Percentiles rank a stretch among this genome's conserved stretches.
These are phyloP conservation scores for Scheffersomyces parashehatae DNA, from an alignment of 1,139 yeast genomes.

Conservation along the genomic window DNA sequence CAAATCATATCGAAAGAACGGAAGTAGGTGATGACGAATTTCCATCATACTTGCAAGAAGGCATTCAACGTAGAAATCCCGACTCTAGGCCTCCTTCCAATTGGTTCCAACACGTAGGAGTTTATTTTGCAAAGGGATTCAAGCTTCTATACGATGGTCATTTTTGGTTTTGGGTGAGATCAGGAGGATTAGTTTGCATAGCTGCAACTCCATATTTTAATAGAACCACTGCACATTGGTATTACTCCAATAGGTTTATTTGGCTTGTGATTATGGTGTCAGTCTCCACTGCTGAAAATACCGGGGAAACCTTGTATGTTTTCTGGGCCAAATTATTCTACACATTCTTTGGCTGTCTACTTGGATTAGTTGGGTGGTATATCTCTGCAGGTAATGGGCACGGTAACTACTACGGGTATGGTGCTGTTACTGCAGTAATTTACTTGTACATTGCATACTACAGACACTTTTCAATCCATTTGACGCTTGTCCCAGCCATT, in stretches of 20 bases:
- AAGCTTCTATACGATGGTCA: constrained; percentile 18
- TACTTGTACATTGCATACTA: constrained; percentile 26
- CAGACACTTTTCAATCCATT: constrained; percentile 36
- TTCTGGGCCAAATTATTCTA: constrained; percentile 27
- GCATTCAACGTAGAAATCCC: constrained; percentile 25
- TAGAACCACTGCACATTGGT: constrained; percentile 34
- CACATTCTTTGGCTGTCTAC: constrained; percentile 32
- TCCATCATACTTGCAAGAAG: constrained; percentile 12
- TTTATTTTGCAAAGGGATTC: constrained; percentile 16
- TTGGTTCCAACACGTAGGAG: constrained; percentile 22
- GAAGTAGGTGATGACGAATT: constrained; percentile 8
- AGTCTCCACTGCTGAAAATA: constrained; percentile 32
- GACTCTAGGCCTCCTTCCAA: constrained; percentile 31
- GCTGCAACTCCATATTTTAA: constrained; percentile 32
- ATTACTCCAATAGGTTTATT: constrained; percentile 26
- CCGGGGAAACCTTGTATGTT: constrained; percentile 36
- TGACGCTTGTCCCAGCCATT: constrained; percentile 29
- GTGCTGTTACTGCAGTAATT: constrained; percentile 30
- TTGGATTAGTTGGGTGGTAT: constrained; percentile 40
- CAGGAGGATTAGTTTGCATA: constrained; percentile 24
- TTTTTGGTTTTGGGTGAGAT: constrained; percentile 35
- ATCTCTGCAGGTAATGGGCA: constrained; percentile 28
- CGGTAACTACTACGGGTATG: constrained; percentile 37
- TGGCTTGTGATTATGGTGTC: constrained; percentile 41
- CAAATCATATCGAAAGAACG: constrained; percentile 8